These are phyloP conservation scores for Croton laevigatus DNA, from an alignment of 441 rosid genomes.

Conservation along the genomic window DNA sequence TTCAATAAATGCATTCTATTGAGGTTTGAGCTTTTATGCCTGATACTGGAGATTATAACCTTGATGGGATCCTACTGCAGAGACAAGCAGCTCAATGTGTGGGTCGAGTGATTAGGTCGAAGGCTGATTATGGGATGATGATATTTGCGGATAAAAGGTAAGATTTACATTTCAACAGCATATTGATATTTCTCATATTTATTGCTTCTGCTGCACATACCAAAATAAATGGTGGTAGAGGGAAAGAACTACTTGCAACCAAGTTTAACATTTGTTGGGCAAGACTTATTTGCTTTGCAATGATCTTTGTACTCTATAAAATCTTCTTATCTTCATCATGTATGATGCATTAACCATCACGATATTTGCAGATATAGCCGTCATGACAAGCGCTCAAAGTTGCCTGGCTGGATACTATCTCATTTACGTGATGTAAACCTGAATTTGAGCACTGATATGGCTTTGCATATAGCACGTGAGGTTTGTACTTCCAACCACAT, in stretches of 20 bases:
- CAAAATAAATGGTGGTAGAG: neutral
- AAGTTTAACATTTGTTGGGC: neutral
- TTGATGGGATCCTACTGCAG: constrained; percentile 36
- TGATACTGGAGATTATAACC: constrained; percentile 8
- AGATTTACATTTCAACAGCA: neutral
- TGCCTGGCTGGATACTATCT: constrained; percentile 92
- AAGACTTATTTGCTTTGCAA: neutral
- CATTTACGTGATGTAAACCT: constrained; percentile 80
- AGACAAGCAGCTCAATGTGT: constrained; percentile 99
- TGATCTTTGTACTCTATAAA: neutral
- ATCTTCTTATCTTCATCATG: neutral
- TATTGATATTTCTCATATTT: neutral
- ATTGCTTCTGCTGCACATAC: neutral
- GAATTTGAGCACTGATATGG: constrained; percentile 99
- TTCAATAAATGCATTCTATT: constrained; percentile 8
- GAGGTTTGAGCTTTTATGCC: constrained; percentile 11
- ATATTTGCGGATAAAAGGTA: constrained; percentile 96
- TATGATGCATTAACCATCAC: neutral
- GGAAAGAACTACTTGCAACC: neutral
- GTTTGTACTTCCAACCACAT: constrained; percentile 26
- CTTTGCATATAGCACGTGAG: constrained; percentile 88
- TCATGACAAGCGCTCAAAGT: constrained; percentile 92
- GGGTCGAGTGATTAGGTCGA: constrained; percentile 93
- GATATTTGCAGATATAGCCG: constrained; percentile 71
- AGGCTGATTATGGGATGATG: constrained; percentile 99